Evolutionary conservation across 2,329 filamentous ascomycete species (phyloP), one percentile per base, ranked within the genome.

Genomic region (Claviceps paspali): DNA sequence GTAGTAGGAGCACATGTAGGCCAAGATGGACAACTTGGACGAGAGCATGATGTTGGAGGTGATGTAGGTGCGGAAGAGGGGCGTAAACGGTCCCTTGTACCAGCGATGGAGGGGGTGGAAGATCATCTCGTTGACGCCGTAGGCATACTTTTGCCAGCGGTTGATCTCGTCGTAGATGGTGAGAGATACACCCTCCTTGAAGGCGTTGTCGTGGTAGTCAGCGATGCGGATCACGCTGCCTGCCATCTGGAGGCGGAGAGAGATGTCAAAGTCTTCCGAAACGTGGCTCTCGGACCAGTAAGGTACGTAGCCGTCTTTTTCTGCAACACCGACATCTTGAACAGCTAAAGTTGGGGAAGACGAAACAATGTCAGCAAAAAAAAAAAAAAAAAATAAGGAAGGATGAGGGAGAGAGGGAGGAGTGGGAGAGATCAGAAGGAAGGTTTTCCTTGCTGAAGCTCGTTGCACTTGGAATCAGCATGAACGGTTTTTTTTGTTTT

Each of bases 231-330:
- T 71, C 26, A 74, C 65, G 53, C 79, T 82, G 18, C 79, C 79
- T 14, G 62, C 63, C 44, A 72, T 74, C 54, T 86, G 81, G 4
- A 85, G 65, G 26, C 80, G 76, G 1, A 86, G 65, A 9, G 76
- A 70, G 59, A 84, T 81, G 43, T 85, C 80, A 38, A 85, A 85
- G 48, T 86, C 81, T 43, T 86, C 81, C 0, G 79, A 84, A 0
- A 86, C 81, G 47, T 80, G 78, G 4, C 66, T 68, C 52, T 85
- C 81, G 6, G 79, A 82, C 80, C 81, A 85, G 58, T 73, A 83
- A 47, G 77, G 75, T 11, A 75, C 69, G 45, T 74, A 67, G 9
- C 68, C 70, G 36, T 75, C 52, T 2, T 43, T 29, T 26, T 41
- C 39, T 11, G 33, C n/a, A 15, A 38, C 38, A 4, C 40, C 51